Evolutionary conservation across 2,329 filamentous ascomycete genomes (phyloP), one percentile per base, ranked within the genome.

Genomic region (Cladophialophora bantiana): DNA sequence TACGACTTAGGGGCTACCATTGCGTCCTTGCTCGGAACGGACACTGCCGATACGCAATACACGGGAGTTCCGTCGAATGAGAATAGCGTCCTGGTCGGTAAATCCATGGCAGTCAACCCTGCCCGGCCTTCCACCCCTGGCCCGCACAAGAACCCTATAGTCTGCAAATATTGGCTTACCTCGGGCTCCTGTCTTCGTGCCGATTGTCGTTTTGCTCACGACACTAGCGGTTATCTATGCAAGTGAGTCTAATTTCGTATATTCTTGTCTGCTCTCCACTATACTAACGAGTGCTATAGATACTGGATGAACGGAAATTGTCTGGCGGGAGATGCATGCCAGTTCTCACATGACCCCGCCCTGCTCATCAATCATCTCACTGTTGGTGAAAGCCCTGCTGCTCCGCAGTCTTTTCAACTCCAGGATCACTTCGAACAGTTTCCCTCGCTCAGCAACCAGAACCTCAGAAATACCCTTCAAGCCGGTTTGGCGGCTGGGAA

Each of bases 251-350:
- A 10, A n/a, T n/a, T n/a, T 65, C 31, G 36, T 20, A 31, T 13
- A 12, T 20, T 15, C 13, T 45, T 70, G 64, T 68, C 73, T 62
- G 64, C 70, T 64, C 62, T 61, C 52, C 45, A 60, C 42, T 34
- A 62, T 53, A 35, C 65, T 61, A 63, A 75, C 80, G 71, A 78
- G 70, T 63, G 56, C 66, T 70, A 53, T 74, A 95, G 92, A 77
- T 98, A 98, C 78, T 99, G 94, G 92, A 86, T 99, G 61, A 93
- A 93, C 81, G 95, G 95, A 1, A 97, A 94, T 74, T 99, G 95
- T 77, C 85, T 99, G 38, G 95, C 95, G 20, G 94, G 95, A 40
- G 90, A 93, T 65, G 94, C 93, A 2, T 99, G 95, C 78, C 92
- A 97, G 67, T 99, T 99, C 81, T 98, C 94, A 13, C 95, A 99